Base-by-base conservation (phyloP, 768 basidiomycete genomes). In the Lentinula guzmanii region DNA sequence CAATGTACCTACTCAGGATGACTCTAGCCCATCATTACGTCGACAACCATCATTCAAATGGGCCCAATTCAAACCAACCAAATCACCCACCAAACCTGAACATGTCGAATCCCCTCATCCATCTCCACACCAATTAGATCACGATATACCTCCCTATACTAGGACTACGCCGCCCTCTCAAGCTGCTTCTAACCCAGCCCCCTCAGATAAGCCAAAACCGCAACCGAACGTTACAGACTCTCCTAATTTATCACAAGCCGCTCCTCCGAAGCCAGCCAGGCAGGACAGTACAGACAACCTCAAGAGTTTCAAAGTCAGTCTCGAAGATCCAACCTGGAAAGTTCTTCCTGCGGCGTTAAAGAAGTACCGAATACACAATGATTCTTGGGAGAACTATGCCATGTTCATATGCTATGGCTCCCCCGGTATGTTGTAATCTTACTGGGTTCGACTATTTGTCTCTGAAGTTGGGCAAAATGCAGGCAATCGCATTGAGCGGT, bases 381-480 rank as follows among this genome's bases (percentile, higher is more conserved):
- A 98, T 65, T 95, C 92, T 72, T 99, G 97, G 97, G 90, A 94
- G 78, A 92, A 94, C 68, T 99, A 98, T 76, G 97, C 97, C 33
- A 91, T 99, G 89, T 99, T 99, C 76, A 98, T 99, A 63, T 98
- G 96, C 68, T 98, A 96, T 72, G 96, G 95, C 10, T 88, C 89
- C 58, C 80, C 94, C 57, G 93, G 95, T 94, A 70, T 66, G 83
- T 69, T 34, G n/a, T 11, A 13, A 39, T 51, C 8, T 69, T 59
- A 37, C 10, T 42, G 35, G 7, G 11, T 15, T n/a, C 50, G 33
- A n/a, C 18, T 42, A 37, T 41, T 11, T 6, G 37, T 42, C 28
- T 52, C 52, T 45, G 16, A 34, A 21, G 52, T 28, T 28, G 43
- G 37, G 64, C 15, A 45, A 13, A n/a, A 33, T 52, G 5, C 63